Percentiles rank a stretch among this genome's conserved stretches.
Evolutionary conservation across 192 early-diverging fungal genomes (phyloP).

Genomic region (Backusella liffmaniae): DNA sequence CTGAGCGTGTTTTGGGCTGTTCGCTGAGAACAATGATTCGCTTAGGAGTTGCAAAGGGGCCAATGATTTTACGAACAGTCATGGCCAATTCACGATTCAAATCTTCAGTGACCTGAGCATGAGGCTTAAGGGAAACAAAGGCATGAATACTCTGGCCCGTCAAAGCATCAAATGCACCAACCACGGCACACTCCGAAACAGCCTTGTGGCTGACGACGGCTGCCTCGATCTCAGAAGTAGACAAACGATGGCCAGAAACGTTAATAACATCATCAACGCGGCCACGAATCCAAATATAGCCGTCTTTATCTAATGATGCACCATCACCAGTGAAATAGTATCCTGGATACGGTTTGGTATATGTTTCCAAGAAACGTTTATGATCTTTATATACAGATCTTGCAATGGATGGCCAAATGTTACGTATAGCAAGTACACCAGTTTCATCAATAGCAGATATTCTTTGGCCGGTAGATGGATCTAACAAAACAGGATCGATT

Average conservation of each 20-base stretch:
- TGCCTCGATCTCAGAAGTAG: conserved; percentile 89
- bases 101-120: conserved; percentile 35
- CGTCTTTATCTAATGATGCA: conserved; percentile 84
- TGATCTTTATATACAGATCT: conserved; percentile 90
- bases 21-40: conserved; percentile 79
- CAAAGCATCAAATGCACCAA: conserved; percentile 82
- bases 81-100: conserved; percentile 59
- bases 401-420: conserved; percentile 88
- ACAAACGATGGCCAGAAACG: conserved; percentile 90
- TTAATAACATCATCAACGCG: conserved; percentile 90
- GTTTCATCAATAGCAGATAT: conserved; percentile 77
- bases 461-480: conserved; percentile 84
- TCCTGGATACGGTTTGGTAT: conserved; percentile 82
- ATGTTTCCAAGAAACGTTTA: conserved; percentile 87
- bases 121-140: conserved; percentile 76
- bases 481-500: conserved; percentile 83
- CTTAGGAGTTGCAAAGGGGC: conserved; percentile 90
- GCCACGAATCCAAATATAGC: conserved; percentile 94
- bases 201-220: conserved; percentile 76
- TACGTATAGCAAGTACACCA: conserved; percentile 86
- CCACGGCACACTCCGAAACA: conserved; percentile 87
- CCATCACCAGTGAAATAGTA: conserved; percentile 97
- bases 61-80: conserved; percentile 84
- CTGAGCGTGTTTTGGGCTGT: conserved; percentile 90
- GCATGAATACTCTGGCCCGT: conserved; percentile 87